Evolutionary conservation across 2,329 filamentous ascomycete genomes (phyloP).

Genomic region (Fusarium transvaalense): DNA sequence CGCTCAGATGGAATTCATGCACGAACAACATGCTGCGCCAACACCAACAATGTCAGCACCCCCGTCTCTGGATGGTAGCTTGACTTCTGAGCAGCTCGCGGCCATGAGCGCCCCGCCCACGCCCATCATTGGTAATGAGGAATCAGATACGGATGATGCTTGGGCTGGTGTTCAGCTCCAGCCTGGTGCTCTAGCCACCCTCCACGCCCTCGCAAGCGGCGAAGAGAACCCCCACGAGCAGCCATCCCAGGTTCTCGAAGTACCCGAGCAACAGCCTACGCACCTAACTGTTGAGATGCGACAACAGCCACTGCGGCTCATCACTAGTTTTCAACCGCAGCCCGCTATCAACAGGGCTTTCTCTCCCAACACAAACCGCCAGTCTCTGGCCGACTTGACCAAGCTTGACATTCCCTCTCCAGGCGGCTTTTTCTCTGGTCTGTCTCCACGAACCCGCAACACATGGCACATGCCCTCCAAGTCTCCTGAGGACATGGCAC

Average conservation of each 20-base stretch:
- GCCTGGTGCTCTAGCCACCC: constrained; percentile 81
- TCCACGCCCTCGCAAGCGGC: constrained; percentile 76
- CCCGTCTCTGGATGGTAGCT: constrained; percentile 89
- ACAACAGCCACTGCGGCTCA: constrained; percentile 64
- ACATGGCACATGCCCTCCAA: constrained; percentile 80
- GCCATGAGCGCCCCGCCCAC: constrained; percentile 86
- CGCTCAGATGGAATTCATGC: constrained; percentile 78
- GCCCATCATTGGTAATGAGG: constrained; percentile 74
- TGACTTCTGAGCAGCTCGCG: constrained; percentile 89
- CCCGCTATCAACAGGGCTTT: constrained; percentile 36
- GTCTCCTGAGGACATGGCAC: constrained; percentile 66
- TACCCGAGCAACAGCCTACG: constrained; percentile 51
- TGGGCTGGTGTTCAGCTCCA: constrained; percentile 84
- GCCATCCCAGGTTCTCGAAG: constrained; percentile 58
- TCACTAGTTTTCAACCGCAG: constrained; percentile 57
- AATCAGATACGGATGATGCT: constrained; percentile 67
- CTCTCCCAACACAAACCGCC: constrained; percentile 55
- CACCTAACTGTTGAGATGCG: constrained; percentile 59
- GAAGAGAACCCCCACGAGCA: constrained; percentile 73
- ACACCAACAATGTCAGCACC: constrained; percentile 83
- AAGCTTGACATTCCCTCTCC: constrained; percentile 91
- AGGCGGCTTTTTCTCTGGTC: constrained; percentile 88
- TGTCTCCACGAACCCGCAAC: constrained; percentile 79
- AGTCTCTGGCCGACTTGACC: constrained; percentile 79
- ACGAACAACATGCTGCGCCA: constrained; percentile 69